Evolutionary conservation across 1,284 basidiomycete species (phyloP).

Genomic region (Ustilago shanxiensis): DNA sequence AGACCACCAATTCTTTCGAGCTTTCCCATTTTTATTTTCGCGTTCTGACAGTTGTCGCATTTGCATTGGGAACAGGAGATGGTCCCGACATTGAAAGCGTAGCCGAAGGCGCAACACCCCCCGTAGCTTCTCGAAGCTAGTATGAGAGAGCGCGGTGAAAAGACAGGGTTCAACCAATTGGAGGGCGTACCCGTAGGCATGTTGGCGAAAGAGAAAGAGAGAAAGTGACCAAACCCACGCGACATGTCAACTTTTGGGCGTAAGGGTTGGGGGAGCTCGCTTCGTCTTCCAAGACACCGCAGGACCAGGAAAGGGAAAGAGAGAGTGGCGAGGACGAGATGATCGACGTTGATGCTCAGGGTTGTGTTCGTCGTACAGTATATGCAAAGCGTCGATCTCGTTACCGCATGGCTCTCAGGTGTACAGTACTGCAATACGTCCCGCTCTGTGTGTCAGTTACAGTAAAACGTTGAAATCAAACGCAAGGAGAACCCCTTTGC

Average conservation of each 20-base stretch:
- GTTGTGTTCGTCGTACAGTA: background rate
- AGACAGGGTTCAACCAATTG: background rate
- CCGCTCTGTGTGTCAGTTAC: background rate
- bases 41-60: too few species aligned
- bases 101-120: too few species aligned
- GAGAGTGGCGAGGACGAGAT: background rate
- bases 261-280: too few species aligned
- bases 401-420: too few species aligned
- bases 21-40: too few species aligned
- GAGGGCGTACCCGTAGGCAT: background rate
- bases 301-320: too few species aligned
- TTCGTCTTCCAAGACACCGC: background rate
- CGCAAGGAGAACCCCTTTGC: slow-evolving; percentile 33
- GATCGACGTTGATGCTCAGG: background rate
- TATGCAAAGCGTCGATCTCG: slow-evolving; percentile 1
- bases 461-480: slow-evolving; percentile 11
- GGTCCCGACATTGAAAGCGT: too few species aligned
- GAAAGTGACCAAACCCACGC: background rate
- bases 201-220: too few species aligned
- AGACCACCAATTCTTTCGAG: too few species aligned
- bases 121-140: background rate
- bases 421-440: too few species aligned
- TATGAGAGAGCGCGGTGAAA: background rate
- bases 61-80: too few species aligned
- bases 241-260: slow-evolving; percentile 15